These are phyloP conservation scores for Cyclotella cryptica DNA, from an alignment of 108 stramenopile genomes.

Conservation along the genomic window DNA sequence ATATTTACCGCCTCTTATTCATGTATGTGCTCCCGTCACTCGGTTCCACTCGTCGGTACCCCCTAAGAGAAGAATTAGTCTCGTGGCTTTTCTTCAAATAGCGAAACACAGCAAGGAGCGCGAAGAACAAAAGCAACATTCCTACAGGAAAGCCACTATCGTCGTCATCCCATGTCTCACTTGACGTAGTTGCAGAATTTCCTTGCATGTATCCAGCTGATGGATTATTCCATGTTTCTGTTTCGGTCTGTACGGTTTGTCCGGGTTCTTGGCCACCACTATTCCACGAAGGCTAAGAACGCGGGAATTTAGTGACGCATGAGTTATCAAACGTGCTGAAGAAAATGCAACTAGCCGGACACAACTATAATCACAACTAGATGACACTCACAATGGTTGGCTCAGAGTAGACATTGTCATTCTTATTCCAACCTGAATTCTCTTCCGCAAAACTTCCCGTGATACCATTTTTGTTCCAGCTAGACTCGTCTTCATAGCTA, in stretches of 20 bases:
- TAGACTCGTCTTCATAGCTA: conserved; percentile 3
- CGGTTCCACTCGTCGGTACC: conserved; percentile 20
- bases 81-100: not conserved
- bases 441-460: not conserved
- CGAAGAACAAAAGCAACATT: conserved; percentile 1
- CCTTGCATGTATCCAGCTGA: not conserved
- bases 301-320: not conserved
- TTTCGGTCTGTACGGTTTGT: not conserved
- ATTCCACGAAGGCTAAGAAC: conserved; percentile 10
- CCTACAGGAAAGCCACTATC: conserved; percentile 20
- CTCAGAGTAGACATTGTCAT: not conserved
- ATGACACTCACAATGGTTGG: not conserved
- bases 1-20: conserved; percentile 8
- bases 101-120: not conserved
- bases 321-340: not conserved
- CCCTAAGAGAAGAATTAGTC: not conserved
- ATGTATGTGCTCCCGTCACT: conserved; percentile 1
- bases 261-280: not conserved
- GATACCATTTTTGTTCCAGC: not conserved
- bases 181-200: not conserved
- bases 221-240: not conserved
- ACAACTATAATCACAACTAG: not conserved
- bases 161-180: conserved; percentile 15
- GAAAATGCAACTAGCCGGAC: not conserved
- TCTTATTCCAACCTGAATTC: conserved; percentile 1